phyloP scores from a whole-genome alignment of 2,329 filamentous ascomycete species.

The Massarina eburnea region DNA sequence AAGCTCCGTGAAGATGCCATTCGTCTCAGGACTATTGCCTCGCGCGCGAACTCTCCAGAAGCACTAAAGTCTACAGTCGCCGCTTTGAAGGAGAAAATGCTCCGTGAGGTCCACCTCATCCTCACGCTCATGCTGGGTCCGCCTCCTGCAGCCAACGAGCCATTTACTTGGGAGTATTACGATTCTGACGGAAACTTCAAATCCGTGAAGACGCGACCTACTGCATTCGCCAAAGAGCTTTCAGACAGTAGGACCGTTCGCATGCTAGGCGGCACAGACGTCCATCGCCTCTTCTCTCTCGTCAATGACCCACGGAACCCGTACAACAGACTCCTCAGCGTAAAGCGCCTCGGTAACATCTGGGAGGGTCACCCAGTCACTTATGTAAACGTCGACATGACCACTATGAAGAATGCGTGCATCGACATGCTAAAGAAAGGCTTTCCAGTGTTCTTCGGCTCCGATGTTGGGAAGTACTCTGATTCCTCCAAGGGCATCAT shows the following conservation, averaged over 20 bases:
- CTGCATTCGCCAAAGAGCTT: constrained; percentile 71
- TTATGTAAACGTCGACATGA: constrained; percentile 81
- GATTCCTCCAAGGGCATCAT: constrained; percentile 71
- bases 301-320: constrained; percentile 83
- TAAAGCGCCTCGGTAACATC: constrained; percentile 78
- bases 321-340: constrained; percentile 71
- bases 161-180: constrained; percentile 80
- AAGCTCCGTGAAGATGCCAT: constrained; percentile 86
- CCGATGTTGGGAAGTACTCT: constrained; percentile 82
- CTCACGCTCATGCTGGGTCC: constrained; percentile 82
- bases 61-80: constrained; percentile 47
- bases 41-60: constrained; percentile 37
- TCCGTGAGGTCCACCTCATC: constrained; percentile 77
- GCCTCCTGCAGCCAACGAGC: constrained; percentile 66
- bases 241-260: constrained; percentile 60
- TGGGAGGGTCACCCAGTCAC: constrained; percentile 73
- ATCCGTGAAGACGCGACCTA: constrained; percentile 65
- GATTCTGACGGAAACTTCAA: constrained; percentile 68
- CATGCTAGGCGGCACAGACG: constrained; percentile 59
- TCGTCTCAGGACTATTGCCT: constrained; percentile 63
- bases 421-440: constrained; percentile 78
- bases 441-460: constrained; percentile 84
- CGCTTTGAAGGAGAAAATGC: constrained; percentile 68
- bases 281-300: constrained; percentile 74
- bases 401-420: constrained; percentile 70